Conservation (phyloP, 805 yeast species). For the Brettanomyces nanus region DNA sequence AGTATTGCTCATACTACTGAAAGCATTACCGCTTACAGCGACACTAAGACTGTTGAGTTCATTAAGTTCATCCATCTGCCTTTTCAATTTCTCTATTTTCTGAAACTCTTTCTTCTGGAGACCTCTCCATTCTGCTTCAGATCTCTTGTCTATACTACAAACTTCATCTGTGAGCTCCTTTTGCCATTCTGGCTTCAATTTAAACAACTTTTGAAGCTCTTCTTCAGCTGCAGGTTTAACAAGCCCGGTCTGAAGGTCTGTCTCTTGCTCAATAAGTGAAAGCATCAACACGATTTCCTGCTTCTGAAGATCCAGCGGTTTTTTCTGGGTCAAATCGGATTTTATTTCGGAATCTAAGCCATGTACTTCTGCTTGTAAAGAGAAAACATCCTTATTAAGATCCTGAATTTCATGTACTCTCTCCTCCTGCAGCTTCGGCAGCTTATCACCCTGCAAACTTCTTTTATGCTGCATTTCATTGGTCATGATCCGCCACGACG, state of each 20-base stretch:
- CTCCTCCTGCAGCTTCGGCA: conserved; percentile 13
- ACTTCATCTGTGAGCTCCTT: conserved; percentile 22
- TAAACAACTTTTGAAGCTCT: conserved; percentile 15
- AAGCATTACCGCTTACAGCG: conserved; percentile 17
- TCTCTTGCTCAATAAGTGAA: conserved; percentile 14
- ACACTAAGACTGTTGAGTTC: conserved; percentile 16
- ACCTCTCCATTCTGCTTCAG: conserved; percentile 33
- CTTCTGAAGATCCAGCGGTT: conserved; percentile 18
- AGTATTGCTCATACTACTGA: neutral
- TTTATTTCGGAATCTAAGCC: conserved; percentile 27
- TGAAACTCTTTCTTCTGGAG: conserved; percentile 29
- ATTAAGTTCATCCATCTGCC: conserved; percentile 14
- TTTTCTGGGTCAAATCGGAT: conserved; percentile 19
- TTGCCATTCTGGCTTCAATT: conserved; percentile 26
- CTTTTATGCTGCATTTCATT: conserved; percentile 17
- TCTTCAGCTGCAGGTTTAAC: conserved; percentile 20
- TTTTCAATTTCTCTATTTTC: conserved; percentile 20
- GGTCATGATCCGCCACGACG: conserved; percentile 25
- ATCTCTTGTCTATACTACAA: conserved; percentile 22
- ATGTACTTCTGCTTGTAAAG: conserved; percentile 21
- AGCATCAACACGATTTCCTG: conserved; percentile 18
- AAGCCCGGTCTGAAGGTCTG: conserved; percentile 24
- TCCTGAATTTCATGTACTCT: conserved; percentile 17
- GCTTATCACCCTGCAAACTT: conserved; percentile 7
- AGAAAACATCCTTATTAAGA: conserved; percentile 21